A percentile compares a stretch with the other conserved stretches of the same genome.
Conservation (phyloP, 805 yeast genomes). For the Naumovozyma castellii region DNA sequence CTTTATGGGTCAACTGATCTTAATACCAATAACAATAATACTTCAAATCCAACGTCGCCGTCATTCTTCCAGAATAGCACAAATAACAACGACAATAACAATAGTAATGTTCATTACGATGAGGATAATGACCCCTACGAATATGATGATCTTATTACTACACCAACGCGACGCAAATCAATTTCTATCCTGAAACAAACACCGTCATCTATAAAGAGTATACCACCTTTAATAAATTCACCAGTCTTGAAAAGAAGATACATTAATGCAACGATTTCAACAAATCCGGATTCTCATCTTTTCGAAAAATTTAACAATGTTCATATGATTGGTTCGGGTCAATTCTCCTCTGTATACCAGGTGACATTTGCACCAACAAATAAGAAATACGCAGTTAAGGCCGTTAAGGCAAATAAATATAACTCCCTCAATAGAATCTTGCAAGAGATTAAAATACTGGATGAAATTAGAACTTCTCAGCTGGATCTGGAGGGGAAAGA, state of each 20-base stretch:
- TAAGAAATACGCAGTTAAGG: conserved; percentile 69
- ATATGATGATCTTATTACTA: conserved; percentile 7
- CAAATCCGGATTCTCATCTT: conserved; percentile 33
- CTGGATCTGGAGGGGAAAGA: conserved; percentile 52
- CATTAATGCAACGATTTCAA: conserved; percentile 17
- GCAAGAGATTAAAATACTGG: conserved; percentile 26
- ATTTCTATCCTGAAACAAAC: conserved; percentile 9
- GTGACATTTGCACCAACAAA: conserved; percentile 56
- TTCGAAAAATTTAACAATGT: conserved; percentile 51
- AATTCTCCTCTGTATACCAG: conserved; percentile 80
- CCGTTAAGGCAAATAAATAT: conserved; percentile 48
- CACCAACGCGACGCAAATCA: conserved; percentile 19
- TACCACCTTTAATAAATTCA: neutral
- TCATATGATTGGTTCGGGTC: conserved; percentile 69
- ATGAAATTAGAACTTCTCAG: conserved; percentile 33
- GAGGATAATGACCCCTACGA: conserved; percentile 3
- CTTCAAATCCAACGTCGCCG: conserved; percentile 7
- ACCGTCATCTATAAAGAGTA: neutral
- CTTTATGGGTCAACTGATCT: conserved; percentile 27
- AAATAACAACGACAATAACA: neutral
- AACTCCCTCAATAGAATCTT: conserved; percentile 21
- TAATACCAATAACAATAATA: neutral
- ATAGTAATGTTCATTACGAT: conserved; percentile 2
- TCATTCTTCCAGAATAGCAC: conserved; percentile 3
- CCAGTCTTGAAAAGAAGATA: conserved; percentile 10